phyloP scores from a whole-genome alignment of 768 basidiomycete species.

The Mycena albidolilacea region DNA sequence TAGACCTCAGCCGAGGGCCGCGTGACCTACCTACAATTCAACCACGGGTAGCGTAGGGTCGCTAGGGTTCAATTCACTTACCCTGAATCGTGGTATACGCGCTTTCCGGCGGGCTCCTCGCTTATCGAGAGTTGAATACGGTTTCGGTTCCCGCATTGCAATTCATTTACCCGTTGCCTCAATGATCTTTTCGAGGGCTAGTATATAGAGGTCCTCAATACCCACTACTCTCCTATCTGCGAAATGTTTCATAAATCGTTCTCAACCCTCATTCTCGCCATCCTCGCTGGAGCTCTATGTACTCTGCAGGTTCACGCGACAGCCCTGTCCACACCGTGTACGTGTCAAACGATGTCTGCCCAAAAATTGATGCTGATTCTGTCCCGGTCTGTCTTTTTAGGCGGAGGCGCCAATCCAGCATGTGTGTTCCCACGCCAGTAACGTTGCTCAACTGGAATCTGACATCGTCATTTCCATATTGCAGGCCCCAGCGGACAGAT shows the following conservation, averaged over 20 bases:
- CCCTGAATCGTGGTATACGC: too few species aligned
- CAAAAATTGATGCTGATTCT: background rate
- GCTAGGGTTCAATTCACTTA: too few species aligned
- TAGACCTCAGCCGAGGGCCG: too few species aligned
- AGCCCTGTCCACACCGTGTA: background rate
- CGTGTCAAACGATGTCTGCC: background rate
- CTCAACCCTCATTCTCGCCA: background rate
- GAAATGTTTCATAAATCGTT: background rate
- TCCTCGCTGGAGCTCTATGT: background rate
- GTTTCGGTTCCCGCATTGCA: too few species aligned
- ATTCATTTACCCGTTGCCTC: too few species aligned
- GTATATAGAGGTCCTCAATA: too few species aligned
- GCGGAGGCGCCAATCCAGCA: background rate
- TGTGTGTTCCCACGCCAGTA: background rate
- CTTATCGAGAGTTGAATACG: too few species aligned
- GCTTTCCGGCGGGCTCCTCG: too few species aligned
- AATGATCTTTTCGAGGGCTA: too few species aligned
- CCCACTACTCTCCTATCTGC: background rate
- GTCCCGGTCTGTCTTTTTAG: background rate
- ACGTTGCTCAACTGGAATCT: background rate
- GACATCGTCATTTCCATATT: background rate
- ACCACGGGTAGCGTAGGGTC: too few species aligned
- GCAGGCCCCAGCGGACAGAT: background rate
- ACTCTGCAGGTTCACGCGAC: too few species aligned
- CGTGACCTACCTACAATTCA: too few species aligned